These are phyloP conservation scores for Rhodomyrtus psidioides DNA, from an alignment of 441 rosid species.

Conservation along the genomic window DNA sequence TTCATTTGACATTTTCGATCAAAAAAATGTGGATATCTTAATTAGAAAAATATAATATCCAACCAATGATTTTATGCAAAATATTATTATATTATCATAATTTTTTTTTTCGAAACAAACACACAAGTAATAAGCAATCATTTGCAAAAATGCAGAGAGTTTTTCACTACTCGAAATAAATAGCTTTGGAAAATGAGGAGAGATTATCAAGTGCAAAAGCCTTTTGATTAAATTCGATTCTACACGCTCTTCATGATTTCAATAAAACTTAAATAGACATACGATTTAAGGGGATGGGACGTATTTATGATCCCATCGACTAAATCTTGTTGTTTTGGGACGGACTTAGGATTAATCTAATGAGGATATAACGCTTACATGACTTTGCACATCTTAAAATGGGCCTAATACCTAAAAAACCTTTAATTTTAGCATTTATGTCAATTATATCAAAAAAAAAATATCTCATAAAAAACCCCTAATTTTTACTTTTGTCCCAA, in stretches of 20 bases:
- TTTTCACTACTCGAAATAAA: too few species aligned
- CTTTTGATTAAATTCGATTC: background rate
- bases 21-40: too few species aligned
- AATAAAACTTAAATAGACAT: background rate
- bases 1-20: background rate
- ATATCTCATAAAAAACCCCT: too few species aligned
- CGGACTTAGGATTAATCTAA: background rate
- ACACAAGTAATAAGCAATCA: rapidly evolving
- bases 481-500: too few species aligned
- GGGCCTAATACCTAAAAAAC: too few species aligned
- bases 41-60: too few species aligned
- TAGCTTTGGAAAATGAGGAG: too few species aligned
- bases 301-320: background rate
- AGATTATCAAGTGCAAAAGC: too few species aligned
- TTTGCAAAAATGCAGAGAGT: background rate
- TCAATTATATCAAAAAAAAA: too few species aligned
- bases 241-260: background rate
- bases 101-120: rapidly evolving
- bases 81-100: too few species aligned
- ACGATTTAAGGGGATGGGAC: rapidly evolving
- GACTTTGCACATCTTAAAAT: background rate
- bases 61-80: background rate
- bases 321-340: rapidly evolving
- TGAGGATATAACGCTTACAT: background rate
- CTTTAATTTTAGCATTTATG: too few species aligned